Evolutionary conservation across 2,329 filamentous ascomycete genomes (phyloP).

Genomic region (Aspergillus ochraceus): DNA sequence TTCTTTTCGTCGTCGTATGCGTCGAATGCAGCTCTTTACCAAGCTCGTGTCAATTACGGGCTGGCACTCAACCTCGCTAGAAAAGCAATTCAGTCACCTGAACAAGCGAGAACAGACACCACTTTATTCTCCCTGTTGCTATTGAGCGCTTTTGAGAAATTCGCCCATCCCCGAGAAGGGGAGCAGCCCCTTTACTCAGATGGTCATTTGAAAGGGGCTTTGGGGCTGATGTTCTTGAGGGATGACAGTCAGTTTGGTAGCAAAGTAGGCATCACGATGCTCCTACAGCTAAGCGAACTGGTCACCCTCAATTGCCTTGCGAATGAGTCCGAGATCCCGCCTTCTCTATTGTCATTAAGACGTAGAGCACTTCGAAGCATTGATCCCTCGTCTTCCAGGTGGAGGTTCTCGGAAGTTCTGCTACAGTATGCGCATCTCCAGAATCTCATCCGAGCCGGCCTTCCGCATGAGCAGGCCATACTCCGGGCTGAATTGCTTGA

Average conservation of each 20-base stretch:
- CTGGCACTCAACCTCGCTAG: conserved; percentile 1
- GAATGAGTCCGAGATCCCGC: not conserved
- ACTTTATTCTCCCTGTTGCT: conserved; percentile 3
- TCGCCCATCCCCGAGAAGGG: not conserved
- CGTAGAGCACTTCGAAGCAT: not conserved
- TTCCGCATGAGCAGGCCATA: not conserved
- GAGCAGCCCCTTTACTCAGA: not conserved
- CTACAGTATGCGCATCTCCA: conserved; percentile 2
- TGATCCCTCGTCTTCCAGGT: conserved; percentile 3
- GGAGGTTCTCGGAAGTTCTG: conserved; percentile 5
- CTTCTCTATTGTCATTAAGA: not conserved
- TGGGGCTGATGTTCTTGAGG: conserved; percentile 3
- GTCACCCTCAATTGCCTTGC: conserved; percentile 5
- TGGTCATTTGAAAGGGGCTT: conserved; percentile 1
- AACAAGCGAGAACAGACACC: not conserved
- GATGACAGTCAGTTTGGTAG: not conserved
- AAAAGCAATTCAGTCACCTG: conserved; percentile 1
- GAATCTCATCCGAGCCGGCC: not conserved
- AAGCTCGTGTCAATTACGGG: conserved; percentile 3
- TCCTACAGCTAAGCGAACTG: conserved; percentile 3
- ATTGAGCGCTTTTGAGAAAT: conserved; percentile 4
- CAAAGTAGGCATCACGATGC: not conserved
- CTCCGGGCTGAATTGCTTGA: not conserved
- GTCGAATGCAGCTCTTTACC: not conserved
- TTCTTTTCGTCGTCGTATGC: conserved; percentile 1